phyloP scores from a whole-genome alignment of 306 rosid species.

The Quercus aquifolioides region DNA sequence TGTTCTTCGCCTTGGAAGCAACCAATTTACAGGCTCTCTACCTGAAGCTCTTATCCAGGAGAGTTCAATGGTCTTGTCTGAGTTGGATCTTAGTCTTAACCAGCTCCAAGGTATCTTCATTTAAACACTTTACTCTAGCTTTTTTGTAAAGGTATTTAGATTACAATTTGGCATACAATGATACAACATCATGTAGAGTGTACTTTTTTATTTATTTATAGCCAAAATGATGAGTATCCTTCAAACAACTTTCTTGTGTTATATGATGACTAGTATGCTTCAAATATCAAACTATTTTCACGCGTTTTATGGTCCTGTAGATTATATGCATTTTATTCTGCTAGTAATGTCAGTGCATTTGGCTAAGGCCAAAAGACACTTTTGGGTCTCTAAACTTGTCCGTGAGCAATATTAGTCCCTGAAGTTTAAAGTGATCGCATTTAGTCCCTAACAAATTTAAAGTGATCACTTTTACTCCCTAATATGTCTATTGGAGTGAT shows the following conservation, averaged over 20 bases:
- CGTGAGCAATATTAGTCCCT: no score
- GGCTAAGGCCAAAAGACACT: no score
- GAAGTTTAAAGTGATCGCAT: no score
- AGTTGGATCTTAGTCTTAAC: slow-evolving; percentile 75
- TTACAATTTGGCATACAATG: neutral
- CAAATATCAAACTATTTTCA: neutral
- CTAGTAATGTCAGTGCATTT: neutral
- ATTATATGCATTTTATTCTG: neutral
- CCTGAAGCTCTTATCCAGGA: slow-evolving; percentile 67
- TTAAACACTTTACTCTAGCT: slow-evolving; percentile 4
- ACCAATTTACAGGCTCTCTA: slow-evolving; percentile 57
- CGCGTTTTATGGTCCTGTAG: neutral
- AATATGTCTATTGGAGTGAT: no score
- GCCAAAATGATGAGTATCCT: neutral
- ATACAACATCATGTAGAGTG: neutral
- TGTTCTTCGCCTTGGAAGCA: slow-evolving; percentile 57
- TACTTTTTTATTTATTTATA: neutral
- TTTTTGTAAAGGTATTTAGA: neutral
- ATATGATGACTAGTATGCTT: neutral
- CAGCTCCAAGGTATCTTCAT: slow-evolving; percentile 55
- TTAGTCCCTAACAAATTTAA: no score
- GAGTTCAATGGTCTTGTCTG: slow-evolving; percentile 72
- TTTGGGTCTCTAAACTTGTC: no score
- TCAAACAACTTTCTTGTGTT: neutral
- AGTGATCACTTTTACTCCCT: no score